These are phyloP conservation scores for Apiospora hydei DNA, from an alignment of 2,329 filamentous ascomycete species.

Conservation along the genomic window DNA sequence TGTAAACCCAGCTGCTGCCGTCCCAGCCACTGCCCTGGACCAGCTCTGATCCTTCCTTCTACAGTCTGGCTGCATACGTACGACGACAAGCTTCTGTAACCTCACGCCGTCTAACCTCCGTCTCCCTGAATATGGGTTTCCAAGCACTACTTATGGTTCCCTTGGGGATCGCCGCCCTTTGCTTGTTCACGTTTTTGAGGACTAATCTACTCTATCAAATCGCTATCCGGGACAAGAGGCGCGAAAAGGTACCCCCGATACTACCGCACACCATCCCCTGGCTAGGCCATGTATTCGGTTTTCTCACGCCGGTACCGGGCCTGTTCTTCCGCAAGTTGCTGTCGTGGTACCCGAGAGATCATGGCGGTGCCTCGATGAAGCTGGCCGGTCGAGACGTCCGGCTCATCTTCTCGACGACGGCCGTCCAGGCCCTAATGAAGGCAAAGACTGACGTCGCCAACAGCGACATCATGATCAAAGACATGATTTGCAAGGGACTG, in stretches of 20 bases:
- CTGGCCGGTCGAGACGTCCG: not conserved
- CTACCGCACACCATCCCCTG: not conserved
- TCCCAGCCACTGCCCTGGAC: not conserved
- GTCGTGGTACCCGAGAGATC: not conserved
- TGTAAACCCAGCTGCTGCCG: not conserved
- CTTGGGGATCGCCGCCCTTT: not conserved
- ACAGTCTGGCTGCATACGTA: not conserved
- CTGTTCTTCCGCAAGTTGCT: not conserved
- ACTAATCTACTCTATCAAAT: not conserved
- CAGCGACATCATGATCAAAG: slow-evolving; percentile 1
- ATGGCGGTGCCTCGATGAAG: not conserved
- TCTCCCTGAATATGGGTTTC: not conserved
- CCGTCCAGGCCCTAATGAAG: not conserved
- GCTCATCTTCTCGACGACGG: not conserved
- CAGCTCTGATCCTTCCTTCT: not conserved
- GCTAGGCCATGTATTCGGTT: not conserved
- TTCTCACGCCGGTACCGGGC: slow-evolving; percentile 1
- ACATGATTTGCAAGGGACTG: not conserved
- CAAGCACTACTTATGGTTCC: not conserved
- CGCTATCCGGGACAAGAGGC: not conserved
- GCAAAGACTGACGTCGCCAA: not conserved
- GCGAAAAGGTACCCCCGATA: not conserved
- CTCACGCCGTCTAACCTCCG: too few species aligned
- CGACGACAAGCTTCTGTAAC: too few species aligned
- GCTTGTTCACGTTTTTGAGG: not conserved